Percentiles rank a stretch among this genome's conserved stretches.
Conservation (phyloP, 2,329 filamentous ascomycete genomes). For the Botrytis elliptica region DNA sequence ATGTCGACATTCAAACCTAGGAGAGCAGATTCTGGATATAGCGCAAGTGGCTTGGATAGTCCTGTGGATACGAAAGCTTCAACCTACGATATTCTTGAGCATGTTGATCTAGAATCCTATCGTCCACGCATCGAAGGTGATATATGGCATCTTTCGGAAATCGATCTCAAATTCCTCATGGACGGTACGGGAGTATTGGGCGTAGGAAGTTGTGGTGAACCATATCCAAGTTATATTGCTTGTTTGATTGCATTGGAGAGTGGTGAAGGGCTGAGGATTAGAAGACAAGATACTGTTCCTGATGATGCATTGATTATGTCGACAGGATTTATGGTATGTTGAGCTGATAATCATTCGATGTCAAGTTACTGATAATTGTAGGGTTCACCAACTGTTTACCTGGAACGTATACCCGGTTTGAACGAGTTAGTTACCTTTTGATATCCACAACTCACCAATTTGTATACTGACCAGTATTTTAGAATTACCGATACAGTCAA, state of each 20-base stretch:
- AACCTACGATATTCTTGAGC: conserved; percentile 31
- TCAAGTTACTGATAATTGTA: conserved; percentile 18
- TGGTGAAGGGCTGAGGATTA: conserved; percentile 32
- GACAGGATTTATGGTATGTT: conserved; percentile 35
- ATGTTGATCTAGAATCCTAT: conserved; percentile 33
- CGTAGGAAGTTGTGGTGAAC: conserved; percentile 56
- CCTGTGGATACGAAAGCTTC: conserved; percentile 29
- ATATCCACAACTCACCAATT: neutral
- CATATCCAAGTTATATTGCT: conserved; percentile 48
- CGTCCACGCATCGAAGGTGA: conserved; percentile 51
- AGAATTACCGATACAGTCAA: conserved; percentile 37
- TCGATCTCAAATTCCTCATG: conserved; percentile 56
- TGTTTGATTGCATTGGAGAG: conserved; percentile 37
- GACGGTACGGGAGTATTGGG: conserved; percentile 61
- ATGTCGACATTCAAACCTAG: conserved; percentile 1
- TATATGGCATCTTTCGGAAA: conserved; percentile 57
- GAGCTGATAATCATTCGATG: neutral
- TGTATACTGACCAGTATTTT: neutral
- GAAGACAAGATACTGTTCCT: conserved; percentile 35
- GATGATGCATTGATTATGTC: conserved; percentile 35
- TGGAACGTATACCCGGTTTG: conserved; percentile 37
- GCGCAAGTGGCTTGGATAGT: conserved; percentile 9
- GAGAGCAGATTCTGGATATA: conserved; percentile 13
- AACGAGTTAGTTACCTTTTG: conserved; percentile 29
- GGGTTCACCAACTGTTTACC: conserved; percentile 37